phyloP scores from a whole-genome alignment of 2,329 filamentous ascomycete species.

The Penicillium sp. region DNA sequence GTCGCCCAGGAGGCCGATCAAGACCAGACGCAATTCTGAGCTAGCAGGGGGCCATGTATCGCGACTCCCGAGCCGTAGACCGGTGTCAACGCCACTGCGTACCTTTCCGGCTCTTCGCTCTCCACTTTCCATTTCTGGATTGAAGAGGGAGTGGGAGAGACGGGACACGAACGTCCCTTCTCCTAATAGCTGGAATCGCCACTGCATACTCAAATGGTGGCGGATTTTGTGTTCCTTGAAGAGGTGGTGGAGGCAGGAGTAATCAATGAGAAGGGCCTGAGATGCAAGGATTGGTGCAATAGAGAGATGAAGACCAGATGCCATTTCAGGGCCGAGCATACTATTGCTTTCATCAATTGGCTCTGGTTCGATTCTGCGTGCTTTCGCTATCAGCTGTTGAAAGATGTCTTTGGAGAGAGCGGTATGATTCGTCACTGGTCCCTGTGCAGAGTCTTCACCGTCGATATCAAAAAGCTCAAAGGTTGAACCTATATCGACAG shows the following conservation, averaged over 20 bases:
- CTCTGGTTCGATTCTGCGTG: constrained; percentile 22
- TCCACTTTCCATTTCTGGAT: constrained; percentile 76
- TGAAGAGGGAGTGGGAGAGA: constrained; percentile 81
- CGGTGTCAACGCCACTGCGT: constrained; percentile 71
- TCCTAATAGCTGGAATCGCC: constrained; percentile 79
- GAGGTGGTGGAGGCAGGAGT: constrained; percentile 73
- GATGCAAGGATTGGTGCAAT: constrained; percentile 72
- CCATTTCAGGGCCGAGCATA: constrained; percentile 43
- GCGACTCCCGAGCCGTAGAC: constrained; percentile 77
- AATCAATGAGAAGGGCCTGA: constrained; percentile 77
- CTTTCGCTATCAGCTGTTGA: constrained; percentile 29
- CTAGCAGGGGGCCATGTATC: constrained; percentile 91
- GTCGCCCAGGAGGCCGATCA: constrained; percentile 83
- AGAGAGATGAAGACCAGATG: constrained; percentile 65
- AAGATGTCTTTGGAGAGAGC: constrained; percentile 33
- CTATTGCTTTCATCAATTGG: constrained; percentile 9
- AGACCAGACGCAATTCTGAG: constrained; percentile 83
- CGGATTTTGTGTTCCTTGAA: constrained; percentile 73
- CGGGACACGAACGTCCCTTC: constrained; percentile 81
- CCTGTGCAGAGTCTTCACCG: constrained; percentile 24
- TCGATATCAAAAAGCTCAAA: constrained; percentile 43
- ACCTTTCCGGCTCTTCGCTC: constrained; percentile 72
- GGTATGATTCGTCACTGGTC: constrained; percentile 24
- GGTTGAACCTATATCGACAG: constrained; percentile 13
- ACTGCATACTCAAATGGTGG: constrained; percentile 72